phyloP scores from a whole-genome alignment of 2,329 filamentous ascomycete genomes.

The Colletotrichum simmondsii region DNA sequence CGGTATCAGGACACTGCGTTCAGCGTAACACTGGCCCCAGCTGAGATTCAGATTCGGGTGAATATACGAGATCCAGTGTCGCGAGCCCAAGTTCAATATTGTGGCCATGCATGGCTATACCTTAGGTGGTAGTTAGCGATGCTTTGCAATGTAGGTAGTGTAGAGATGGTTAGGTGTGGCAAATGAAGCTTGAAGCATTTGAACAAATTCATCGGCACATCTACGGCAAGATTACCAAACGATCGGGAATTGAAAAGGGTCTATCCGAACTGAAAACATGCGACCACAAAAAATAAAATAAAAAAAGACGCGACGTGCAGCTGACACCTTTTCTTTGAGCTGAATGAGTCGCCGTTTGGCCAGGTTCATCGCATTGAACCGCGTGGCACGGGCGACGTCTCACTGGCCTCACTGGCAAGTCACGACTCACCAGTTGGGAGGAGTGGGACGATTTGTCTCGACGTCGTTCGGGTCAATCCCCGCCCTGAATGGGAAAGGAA shows the following conservation, averaged over 20 bases:
- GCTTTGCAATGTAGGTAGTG: not conserved
- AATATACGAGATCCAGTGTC: not conserved
- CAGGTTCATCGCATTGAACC: slow-evolving; percentile 30
- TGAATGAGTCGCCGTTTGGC: not conserved
- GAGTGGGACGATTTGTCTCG: slow-evolving; percentile 22
- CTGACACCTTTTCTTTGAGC: not conserved
- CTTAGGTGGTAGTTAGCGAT: not conserved
- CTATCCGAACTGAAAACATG: not conserved
- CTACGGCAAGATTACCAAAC: not conserved
- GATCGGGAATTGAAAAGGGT: not conserved
- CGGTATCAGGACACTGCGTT: not conserved
- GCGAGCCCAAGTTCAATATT: not conserved
- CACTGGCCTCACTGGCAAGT: not conserved
- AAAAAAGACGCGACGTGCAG: not conserved
- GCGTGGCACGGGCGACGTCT: slow-evolving; percentile 28
- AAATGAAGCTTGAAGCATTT: not conserved
- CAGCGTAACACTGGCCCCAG: not conserved
- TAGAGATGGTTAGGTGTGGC: not conserved
- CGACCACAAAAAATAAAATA: not conserved
- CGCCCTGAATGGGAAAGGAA: not conserved
- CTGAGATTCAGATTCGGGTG: not conserved
- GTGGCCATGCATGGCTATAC: not conserved
- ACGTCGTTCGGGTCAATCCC: not conserved
- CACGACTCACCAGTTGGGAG: not conserved
- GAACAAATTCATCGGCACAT: not conserved